Percentiles rank a stretch among this genome's conserved stretches.
phyloP scores from a whole-genome alignment of 129 eudicot species.

The Ambrosia trifida region DNA sequence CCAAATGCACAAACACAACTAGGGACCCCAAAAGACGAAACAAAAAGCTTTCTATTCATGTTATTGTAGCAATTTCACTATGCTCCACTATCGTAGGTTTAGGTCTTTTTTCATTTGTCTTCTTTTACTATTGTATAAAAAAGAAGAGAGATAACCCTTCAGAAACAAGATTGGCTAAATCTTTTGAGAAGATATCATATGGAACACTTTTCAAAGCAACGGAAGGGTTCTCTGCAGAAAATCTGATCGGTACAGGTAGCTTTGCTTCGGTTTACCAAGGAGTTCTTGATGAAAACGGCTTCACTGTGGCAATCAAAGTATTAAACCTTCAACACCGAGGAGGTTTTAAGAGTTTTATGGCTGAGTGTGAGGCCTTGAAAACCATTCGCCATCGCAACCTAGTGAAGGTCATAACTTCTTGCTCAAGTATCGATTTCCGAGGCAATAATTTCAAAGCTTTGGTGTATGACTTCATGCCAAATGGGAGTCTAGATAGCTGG shows the following conservation, averaged over 20 bases:
- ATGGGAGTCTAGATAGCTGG: conserved; percentile 36
- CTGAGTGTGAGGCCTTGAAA: conserved; percentile 28
- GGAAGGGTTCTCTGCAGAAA: conserved; percentile 29
- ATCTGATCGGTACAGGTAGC: conserved; percentile 35
- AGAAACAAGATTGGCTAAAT: not conserved
- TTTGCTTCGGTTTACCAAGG: conserved; percentile 38
- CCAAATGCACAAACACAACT: conserved; percentile 18
- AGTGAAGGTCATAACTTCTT: conserved; percentile 31
- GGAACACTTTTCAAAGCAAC: conserved; percentile 33
- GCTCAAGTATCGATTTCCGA: conserved; percentile 36
- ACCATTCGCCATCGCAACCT: conserved; percentile 38
- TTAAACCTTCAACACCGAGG: conserved; percentile 28
- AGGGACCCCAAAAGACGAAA: conserved; percentile 1
- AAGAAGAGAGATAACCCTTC: conserved; percentile 10
- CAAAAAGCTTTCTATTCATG: not conserved
- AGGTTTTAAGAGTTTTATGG: conserved; percentile 38
- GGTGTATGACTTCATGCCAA: conserved; percentile 30
- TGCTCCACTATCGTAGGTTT: conserved; percentile 1
- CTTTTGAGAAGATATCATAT: conserved; percentile 36
- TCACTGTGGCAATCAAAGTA: conserved; percentile 30
- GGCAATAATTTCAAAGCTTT: conserved; percentile 35
- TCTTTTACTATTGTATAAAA: not conserved
- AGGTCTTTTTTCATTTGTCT: not conserved
- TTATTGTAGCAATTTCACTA: conserved; percentile 16
- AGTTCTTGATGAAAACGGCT: conserved; percentile 22